Evolutionary conservation across 2,329 filamentous ascomycete species (phyloP), one percentile per base, ranked within the genome.

Genomic region (Microdochium bolleyi): DNA sequence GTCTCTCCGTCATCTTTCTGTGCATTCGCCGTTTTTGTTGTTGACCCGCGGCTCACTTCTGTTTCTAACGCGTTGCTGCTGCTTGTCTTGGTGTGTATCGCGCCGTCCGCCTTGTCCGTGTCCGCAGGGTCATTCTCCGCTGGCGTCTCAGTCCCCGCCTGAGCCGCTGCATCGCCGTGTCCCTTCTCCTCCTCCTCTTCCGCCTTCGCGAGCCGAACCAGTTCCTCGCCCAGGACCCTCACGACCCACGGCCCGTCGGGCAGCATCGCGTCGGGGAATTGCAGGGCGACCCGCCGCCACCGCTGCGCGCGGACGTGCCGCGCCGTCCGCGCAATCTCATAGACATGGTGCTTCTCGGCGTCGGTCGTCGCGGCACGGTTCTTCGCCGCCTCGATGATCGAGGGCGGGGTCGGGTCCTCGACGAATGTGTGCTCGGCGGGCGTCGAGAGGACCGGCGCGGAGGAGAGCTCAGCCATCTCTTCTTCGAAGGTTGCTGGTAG

Each of bases 201-300:
- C n/a, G 48, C 34, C 38, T 54, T 54, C 41, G 54, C 13, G 49
- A 62, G 38, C 32, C 55, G 56, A 3, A 55, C 62, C 30, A 75
- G 61, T 49, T 71, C 70, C 10, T 54, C 51, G 14, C 57, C 58
- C 56, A 95, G 70, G 1, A 83, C 73, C 52, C 85, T 83, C 53
- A 87, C 90, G 0, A 96, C 88, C 53, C 87, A 79, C 4, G 90
- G 87, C 9, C 89, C 89, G 75, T 99, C 91, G 1, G 82, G 76
- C 1, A 99, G 79, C 89, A 97, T 95, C 25, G 86, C 79, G 70
- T 99, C 94, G 0, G 94, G 92, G 61, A 99, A 97, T 66, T 99
- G 94, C n/a, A 99, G 73, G 1, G 91, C 94, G 30, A 99, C 81
- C 50, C 87, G 81, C 56, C 73, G 80, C 80, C 89, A 95, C 67